A percentile compares a stretch with the other conserved stretches of the same genome.
Conservation (phyloP, 73 alveolate species). For the Blepharisma stoltei region DNA sequence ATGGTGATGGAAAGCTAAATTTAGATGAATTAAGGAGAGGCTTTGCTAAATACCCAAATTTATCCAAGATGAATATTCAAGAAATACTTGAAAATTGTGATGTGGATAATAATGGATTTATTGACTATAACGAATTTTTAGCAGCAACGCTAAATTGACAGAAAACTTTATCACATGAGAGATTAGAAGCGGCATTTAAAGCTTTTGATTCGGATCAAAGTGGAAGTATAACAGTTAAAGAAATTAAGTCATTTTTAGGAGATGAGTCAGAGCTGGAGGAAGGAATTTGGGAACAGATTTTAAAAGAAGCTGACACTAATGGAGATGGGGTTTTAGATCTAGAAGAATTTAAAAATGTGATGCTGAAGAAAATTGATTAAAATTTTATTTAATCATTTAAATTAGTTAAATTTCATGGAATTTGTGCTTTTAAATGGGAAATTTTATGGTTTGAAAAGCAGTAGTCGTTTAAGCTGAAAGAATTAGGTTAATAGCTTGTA, state of each 20-base stretch:
- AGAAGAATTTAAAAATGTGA: conserved; percentile 23
- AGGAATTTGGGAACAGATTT: conserved; percentile 62
- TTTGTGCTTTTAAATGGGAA: too few relatives aligned
- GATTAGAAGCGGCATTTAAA: conserved; percentile 46
- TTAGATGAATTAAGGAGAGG: conserved; percentile 41
- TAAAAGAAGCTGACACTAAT: conserved; percentile 48
- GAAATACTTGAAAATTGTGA: conserved; percentile 38
- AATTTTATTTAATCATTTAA: too few relatives aligned
- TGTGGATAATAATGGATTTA: conserved; percentile 58
- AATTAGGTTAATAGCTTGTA: too few relatives aligned
- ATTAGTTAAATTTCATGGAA: too few relatives aligned
- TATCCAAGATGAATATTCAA: conserved; percentile 24
- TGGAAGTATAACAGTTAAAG: conserved; percentile 44
- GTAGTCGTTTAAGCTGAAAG: too few relatives aligned
- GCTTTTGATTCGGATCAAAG: conserved; percentile 48
- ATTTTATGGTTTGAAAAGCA: too few relatives aligned
- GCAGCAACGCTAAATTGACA: conserved; percentile 45
- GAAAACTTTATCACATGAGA: conserved; percentile 34
- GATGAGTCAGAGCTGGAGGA: conserved; percentile 36
- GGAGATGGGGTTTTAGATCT: conserved; percentile 31
- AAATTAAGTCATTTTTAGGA: conserved; percentile 35
- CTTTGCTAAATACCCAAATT: background rate
- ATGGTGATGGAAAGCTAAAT: conserved; percentile 47
- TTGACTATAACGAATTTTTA: conserved; percentile 65
- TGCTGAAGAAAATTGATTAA: background rate